Conservation (phyloP, 805 yeast species). For the Wickerhamomyces alni region DNA sequence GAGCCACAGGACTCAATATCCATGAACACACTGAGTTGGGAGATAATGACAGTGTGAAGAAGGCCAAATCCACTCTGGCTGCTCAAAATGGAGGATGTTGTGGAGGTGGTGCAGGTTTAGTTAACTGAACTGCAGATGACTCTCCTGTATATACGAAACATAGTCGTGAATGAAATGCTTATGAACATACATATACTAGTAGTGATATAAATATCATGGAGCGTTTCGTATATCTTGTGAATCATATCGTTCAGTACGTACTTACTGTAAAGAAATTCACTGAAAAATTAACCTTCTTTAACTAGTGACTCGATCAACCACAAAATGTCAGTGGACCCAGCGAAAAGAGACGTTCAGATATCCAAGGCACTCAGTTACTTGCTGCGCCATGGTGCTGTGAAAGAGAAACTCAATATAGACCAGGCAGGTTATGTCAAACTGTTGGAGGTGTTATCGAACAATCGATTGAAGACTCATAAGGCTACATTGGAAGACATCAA, state of each 20-base stretch:
- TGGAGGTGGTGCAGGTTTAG: conserved; percentile 36
- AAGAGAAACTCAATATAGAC: conserved; percentile 62
- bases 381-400: conserved; percentile 79
- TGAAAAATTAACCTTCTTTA: no score
- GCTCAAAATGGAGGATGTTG: conserved; percentile 54
- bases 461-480: conserved; percentile 49
- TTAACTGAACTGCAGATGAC: no score
- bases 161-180: background rate
- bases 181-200: no score
- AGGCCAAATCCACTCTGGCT: conserved; percentile 37
- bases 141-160: background rate
- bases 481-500: conserved; percentile 53
- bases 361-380: conserved; percentile 74
- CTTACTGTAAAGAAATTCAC: no score
- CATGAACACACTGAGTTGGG: conserved; percentile 85
- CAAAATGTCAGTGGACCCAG: conserved; percentile 6
- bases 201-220: no score
- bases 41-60: conserved; percentile 76
- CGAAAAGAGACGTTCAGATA: conserved; percentile 44
- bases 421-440: conserved; percentile 60
- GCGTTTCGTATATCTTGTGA: no score
- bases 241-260: no score
- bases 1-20: conserved; percentile 44
- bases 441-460: conserved; percentile 45
- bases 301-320: no score